A percentile compares a stretch with the other conserved stretches of the same genome.
These are phyloP conservation scores for Xylaria longipes DNA, from an alignment of 495 filamentous ascomycete genomes.

Conservation along the genomic window DNA sequence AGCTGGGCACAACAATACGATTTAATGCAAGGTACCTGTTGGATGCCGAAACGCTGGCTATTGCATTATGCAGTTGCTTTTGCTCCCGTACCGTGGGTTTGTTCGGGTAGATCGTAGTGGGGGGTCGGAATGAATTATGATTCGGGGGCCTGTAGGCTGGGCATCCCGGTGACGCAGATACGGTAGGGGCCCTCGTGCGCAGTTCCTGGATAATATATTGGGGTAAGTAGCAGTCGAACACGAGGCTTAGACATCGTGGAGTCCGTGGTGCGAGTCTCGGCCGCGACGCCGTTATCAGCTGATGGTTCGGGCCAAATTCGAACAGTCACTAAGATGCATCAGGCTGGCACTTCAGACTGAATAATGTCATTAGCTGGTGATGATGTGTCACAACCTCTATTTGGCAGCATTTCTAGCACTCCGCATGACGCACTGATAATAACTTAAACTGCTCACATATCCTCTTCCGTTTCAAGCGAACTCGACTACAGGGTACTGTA, in stretches of 20 bases:
- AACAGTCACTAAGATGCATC: not conserved
- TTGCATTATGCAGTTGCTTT: conserved; percentile 20
- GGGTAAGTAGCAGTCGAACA: conserved; percentile 5
- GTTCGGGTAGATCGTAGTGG: conserved; percentile 8
- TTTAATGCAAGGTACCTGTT: conserved; percentile 9
- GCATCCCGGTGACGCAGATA: conserved; percentile 9
- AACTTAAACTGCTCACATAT: not conserved
- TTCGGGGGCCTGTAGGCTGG: not conserved
- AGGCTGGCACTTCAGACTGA: not conserved
- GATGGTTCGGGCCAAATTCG: not conserved
- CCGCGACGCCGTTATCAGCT: conserved; percentile 1
- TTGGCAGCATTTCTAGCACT: not conserved
- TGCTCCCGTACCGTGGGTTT: not conserved
- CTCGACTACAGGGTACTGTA: too few species aligned
- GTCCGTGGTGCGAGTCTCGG: conserved; percentile 1
- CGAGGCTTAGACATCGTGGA: conserved; percentile 1
- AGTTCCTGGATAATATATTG: conserved; percentile 14
- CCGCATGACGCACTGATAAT: not conserved
- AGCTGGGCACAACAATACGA: conserved; percentile 1
- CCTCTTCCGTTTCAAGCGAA: not conserved
- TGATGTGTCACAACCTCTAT: not conserved
- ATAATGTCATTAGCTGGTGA: not conserved
- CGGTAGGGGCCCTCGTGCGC: not conserved
- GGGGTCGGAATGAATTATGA: conserved; percentile 9
- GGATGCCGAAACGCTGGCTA: not conserved